Percentiles rank a stretch among this genome's conserved stretches.
Evolutionary conservation across 352 stramenopile genomes (phyloP).

Genomic region (Globisporangium canariense): DNA sequence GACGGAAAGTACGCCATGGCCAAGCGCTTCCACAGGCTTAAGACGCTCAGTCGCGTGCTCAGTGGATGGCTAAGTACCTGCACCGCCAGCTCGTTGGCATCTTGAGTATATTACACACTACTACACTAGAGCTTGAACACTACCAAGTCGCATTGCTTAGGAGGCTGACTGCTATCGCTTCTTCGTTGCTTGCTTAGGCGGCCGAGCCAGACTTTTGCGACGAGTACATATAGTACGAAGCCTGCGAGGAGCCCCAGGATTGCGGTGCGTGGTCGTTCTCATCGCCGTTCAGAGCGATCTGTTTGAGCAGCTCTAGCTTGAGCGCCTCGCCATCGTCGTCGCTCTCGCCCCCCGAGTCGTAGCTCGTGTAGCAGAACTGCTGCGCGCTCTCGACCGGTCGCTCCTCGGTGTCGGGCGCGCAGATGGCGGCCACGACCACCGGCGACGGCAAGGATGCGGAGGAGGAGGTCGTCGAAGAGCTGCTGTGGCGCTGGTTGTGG

Average conservation of each 20-base stretch:
- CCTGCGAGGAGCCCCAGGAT: slow-evolving; percentile 2
- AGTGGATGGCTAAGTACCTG: slow-evolving; percentile 18
- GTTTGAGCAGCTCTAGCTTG: slow-evolving; percentile 8
- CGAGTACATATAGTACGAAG: slow-evolving; percentile 6
- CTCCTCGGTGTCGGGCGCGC: slow-evolving; percentile 8
- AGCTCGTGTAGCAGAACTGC: slow-evolving; percentile 15
- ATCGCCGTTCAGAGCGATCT: neutral
- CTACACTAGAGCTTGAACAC: too few relatives aligned
- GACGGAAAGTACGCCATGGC: slow-evolving; percentile 49
- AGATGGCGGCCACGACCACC: neutral
- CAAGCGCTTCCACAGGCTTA: slow-evolving; percentile 39
- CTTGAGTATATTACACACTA: slow-evolving; percentile 3
- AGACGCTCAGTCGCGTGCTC: slow-evolving; percentile 20
- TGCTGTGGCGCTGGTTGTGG: neutral
- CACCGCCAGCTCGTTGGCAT: neutral
- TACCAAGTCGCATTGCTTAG: too few relatives aligned
- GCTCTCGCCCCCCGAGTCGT: slow-evolving; percentile 6
- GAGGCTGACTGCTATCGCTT: neutral
- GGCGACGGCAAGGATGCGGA: neutral
- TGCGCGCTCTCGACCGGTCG: slow-evolving; percentile 1
- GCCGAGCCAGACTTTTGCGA: slow-evolving; percentile 14
- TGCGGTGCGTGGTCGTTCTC: neutral
- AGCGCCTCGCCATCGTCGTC: neutral
- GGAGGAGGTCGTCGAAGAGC: neutral
- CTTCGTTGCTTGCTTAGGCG: neutral